Evolutionary conservation across 768 basidiomycete genomes (phyloP), one percentile per base, ranked within the genome.

Genomic region (Lactarius tabidus): DNA sequence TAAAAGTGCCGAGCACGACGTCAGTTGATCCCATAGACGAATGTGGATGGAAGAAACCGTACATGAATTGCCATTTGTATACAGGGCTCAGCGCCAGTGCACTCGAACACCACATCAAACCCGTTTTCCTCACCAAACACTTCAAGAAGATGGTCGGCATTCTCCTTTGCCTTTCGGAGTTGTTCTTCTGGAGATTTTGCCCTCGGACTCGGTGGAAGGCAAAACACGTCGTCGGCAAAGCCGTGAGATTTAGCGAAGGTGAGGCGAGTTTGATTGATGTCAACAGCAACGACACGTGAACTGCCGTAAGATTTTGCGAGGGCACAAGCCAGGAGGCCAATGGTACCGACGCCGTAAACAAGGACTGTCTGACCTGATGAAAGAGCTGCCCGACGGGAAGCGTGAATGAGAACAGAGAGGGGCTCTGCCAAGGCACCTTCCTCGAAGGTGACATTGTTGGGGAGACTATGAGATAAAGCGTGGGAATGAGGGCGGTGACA

Each of bases 41-140:
- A 52, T 33, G 26, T 29, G 53, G 69, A 39, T 51, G 62, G 68
- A 69, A 68, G 58, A 29, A 82, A 58, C 61, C 93, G 81, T 78
- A 95, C 93, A 77, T 91, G 85, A 67, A 95, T 82, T 58, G 91
- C 88, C 85, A 92, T 88, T 74, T 96, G 93, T 73, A 96, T 93
- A 73, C 91, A 93, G 39, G 86, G 81, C 75, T 96, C 94, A 2
- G 93, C 93, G 67, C 95, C 95, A 15, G 94, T 95, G 77, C 95
- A 98, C 76, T 98, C 95, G 72, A 95, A 91, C 57, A 98, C 89
- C 72, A 91, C 80, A 75, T 97, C 94, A 77, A 93, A 96, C 35
- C 96, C 96, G 31, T 92, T 87, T 28, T 80, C 79, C 65, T 81
- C 77, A 65, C 76, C 78, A 72, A 92, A 90, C 60, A 79, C 75